Evolutionary conservation across 140 eudicot species (phyloP), one percentile per base, ranked within the genome.

Genomic region (Cichorium intybus): DNA sequence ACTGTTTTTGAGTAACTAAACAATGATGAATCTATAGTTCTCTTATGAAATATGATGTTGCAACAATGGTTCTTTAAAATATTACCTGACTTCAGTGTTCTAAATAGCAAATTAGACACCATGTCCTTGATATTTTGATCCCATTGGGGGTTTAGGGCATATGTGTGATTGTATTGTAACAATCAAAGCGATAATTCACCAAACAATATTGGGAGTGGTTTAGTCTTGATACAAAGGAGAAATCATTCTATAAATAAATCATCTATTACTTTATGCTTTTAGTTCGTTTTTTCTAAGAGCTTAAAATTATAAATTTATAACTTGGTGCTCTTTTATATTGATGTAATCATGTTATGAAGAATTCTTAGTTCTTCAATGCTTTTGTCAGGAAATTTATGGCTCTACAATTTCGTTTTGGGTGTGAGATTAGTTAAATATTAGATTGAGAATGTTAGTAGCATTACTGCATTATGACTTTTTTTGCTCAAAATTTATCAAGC

Each of bases 351-450:
- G n/a, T n/a, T n/a, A n/a, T n/a, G n/a, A n/a, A n/a, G n/a, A n/a
- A n/a, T n/a, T n/a, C n/a, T n/a, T n/a, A n/a, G 15, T 61, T 60
- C 54, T 61, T 23, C 54, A 39, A 7, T 41, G 68, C 27, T 41
- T 43, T 22, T 23, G 4, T 41, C 35, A 61, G 7, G 52, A 9
- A 45, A 7, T 14, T 62, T 8, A 45, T 9, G 35, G 70, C 37
- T 7, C 48, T 28, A 29, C 5, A 47, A 11, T 29, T 28, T 24
- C 10, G 8, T 29, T 49, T 18, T 8, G 15, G 21, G 12, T 29
- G 48, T 22, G 55, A 48, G 59, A 31, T 22, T n/a, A 7, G 20
- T 29, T 17, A 18, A 27, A 58, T 29, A 28, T 64, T 64, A 49
- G 24, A 46, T 18, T 64, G 20, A 64, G 28, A 17, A 27, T 17